Base-by-base conservation (phyloP, 129 eudicot species). In the Chrysanthemum lavandulifolium region DNA sequence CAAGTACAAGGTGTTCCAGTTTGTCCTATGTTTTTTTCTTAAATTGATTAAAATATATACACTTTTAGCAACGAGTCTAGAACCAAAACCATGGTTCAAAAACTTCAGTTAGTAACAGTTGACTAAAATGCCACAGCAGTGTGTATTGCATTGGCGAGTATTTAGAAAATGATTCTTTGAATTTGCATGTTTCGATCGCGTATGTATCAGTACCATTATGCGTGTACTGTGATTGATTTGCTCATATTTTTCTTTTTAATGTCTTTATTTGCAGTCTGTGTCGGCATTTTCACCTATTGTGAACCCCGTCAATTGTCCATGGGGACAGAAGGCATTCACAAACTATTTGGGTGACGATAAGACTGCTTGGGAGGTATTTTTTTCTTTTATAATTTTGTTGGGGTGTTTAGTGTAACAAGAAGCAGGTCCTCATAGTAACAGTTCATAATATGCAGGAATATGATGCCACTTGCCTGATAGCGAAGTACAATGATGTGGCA, bases 321-420 rank as follows among this genome's bases (percentile, higher is more conserved):
- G 99, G 99, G 99, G 99, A 29, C 94, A 87, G 81, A 94, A 94
- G 81, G 99, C 99, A 49, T 94, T 94, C 84, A 80, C 93, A 60
- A 94, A 94, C 78, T 94, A 94, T 80, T 76, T 94, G 85, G 96
- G 97, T 47, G 96, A 76, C 27, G 84, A 90, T 67, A 88, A 86
- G 83, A 65, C 91, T 79, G 88, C 82, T 18, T 94, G 99, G 99
- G 97, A 94, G 99, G 99, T 94, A 84, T 0, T 23, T 51, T 25
- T 65, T 25, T 56, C 19, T 68, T 33, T 79, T 52, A 13, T 15
- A 14, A 19, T 55, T 21, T 29, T 16, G 6, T 13, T n/a, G 3
- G 49, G 27, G 5, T 57, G 27, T 61, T 47, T 54, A 9, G 13
- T 71, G 27, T 19, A 12, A 7, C 55, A 15, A 61, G 52, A 25